A percentile compares a stretch with the other conserved stretches of the same genome.
phyloP scores from a whole-genome alignment of 164 flowering plant species.

The Buxus sempervirens region DNA sequence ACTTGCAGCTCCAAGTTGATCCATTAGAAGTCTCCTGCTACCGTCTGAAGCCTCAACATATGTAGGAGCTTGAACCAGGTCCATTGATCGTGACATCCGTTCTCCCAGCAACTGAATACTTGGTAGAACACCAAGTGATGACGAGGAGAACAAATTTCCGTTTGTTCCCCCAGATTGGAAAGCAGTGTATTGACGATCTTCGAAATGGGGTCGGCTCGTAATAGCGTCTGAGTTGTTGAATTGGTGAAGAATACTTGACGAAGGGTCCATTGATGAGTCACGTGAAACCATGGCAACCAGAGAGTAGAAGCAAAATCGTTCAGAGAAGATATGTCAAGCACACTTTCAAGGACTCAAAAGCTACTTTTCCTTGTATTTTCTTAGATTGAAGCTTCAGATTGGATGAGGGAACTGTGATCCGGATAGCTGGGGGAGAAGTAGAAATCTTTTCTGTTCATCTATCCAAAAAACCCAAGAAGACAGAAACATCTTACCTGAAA shows the following conservation, averaged over 20 bases:
- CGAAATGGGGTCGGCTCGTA: constrained; percentile 32
- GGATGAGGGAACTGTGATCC: no score
- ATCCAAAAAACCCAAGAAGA: no score
- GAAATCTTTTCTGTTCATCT: no score
- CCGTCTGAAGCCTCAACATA: constrained; percentile 29
- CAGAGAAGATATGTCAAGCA: no score
- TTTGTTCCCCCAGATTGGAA: constrained; percentile 33
- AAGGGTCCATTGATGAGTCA: constrained; percentile 37
- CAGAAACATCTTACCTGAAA: no score
- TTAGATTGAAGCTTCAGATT: no score
- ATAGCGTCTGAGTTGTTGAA: constrained; percentile 47
- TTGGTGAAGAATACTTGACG: constrained; percentile 39
- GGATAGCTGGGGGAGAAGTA: no score
- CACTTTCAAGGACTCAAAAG: no score
- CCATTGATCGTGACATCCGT: constrained; percentile 40
- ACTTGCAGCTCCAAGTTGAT: constrained; percentile 49
- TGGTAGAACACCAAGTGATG: constrained; percentile 31
- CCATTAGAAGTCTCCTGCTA: constrained; percentile 48
- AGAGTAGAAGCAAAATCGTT: background rate
- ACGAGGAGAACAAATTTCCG: constrained; percentile 20
- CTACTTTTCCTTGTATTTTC: no score
- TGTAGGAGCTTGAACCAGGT: constrained; percentile 32
- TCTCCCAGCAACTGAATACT: constrained; percentile 43
- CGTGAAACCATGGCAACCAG: constrained; percentile 34
- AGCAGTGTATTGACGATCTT: constrained; percentile 34